Conservation (phyloP, 805 yeast genomes). For the Yarrowia sp. region DNA sequence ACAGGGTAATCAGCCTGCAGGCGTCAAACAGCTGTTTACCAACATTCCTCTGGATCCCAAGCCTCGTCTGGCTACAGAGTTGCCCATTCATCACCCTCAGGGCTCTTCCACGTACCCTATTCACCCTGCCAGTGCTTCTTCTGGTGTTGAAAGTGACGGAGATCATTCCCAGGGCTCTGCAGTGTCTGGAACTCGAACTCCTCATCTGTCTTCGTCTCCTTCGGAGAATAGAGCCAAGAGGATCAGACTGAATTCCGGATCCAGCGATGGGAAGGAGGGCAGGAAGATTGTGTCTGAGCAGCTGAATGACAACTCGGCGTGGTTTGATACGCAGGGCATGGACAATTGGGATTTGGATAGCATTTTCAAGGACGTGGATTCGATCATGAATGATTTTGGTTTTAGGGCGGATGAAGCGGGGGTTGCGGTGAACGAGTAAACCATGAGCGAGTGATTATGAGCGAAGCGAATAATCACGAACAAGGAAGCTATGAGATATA, state of each 20-base stretch:
- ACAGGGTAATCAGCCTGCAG: constrained; percentile 24
- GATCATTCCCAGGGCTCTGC: constrained; percentile 12
- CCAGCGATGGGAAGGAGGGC: constrained; percentile 14
- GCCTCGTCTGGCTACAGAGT: constrained; percentile 25
- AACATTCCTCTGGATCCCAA: constrained; percentile 37
- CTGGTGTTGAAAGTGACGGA: constrained; percentile 16
- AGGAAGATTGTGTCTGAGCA: background rate
- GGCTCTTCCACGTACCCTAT: constrained; percentile 5
- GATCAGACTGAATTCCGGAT: constrained; percentile 18
- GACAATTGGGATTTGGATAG: constrained; percentile 56
- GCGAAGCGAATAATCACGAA: too few relatives aligned
- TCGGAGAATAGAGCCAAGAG: constrained; percentile 30
- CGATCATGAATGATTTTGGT: constrained; percentile 89
- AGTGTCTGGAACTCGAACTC: constrained; percentile 6
- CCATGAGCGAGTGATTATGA: too few relatives aligned
- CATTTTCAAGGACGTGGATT: constrained; percentile 80
- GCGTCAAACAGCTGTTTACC: constrained; percentile 26
- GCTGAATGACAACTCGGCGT: constrained; percentile 21
- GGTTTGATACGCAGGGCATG: constrained; percentile 36
- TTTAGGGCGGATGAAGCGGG: constrained; percentile 54
- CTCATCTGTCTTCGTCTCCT: constrained; percentile 8
- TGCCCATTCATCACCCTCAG: constrained; percentile 33
- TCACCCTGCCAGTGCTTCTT: constrained; percentile 12
- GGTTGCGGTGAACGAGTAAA: constrained; percentile 13
- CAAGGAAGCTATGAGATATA: too few relatives aligned